These are phyloP conservation scores for Andrographis paniculata DNA, from an alignment of 305 asterid genomes.

Conservation along the genomic window DNA sequence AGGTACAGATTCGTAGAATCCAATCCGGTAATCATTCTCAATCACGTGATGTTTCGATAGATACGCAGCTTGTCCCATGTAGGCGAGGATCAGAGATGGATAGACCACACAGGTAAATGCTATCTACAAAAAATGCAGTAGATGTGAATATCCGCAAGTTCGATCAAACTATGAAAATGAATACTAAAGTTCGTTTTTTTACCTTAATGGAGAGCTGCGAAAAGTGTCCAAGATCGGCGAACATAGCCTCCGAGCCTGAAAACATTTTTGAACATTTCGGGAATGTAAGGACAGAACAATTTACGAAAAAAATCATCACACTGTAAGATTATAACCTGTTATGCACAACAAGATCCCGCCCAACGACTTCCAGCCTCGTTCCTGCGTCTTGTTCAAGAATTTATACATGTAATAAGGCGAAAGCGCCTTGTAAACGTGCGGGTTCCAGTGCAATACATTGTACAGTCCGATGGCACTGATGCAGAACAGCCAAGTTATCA, in stretches of 20 bases:
- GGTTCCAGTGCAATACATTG: conserved; percentile 65
- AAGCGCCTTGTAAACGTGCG: conserved; percentile 58
- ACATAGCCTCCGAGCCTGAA: conserved; percentile 96
- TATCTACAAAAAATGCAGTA: conserved; percentile 29
- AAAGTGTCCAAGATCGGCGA: conserved; percentile 97
- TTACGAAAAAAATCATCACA: conserved; percentile 9
- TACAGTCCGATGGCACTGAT: conserved; percentile 65
- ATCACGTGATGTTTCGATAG: conserved; percentile 73
- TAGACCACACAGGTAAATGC: conserved; percentile 84
- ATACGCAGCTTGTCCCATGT: conserved; percentile 98
- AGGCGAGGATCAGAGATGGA: conserved; percentile 85
- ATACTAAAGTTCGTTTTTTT: conserved; percentile 3
- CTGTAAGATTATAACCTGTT: conserved; percentile 40
- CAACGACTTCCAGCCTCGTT: conserved; percentile 82
- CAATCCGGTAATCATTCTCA: conserved; percentile 59
- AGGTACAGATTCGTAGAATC: conserved; percentile 89
- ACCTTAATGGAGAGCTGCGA: conserved; percentile 90
- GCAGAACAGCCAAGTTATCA: conserved; percentile 71
- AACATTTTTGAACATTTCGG: neutral
- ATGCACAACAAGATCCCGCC: conserved; percentile 89
- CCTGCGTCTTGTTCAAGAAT: conserved; percentile 62
- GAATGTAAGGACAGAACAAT: neutral
- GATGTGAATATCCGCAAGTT: neutral
- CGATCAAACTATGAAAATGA: no score
- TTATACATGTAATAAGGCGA: conserved; percentile 77